Conservation (phyloP, 805 yeast species). For the Cyberlindnera nakhonratchasimensis region DNA sequence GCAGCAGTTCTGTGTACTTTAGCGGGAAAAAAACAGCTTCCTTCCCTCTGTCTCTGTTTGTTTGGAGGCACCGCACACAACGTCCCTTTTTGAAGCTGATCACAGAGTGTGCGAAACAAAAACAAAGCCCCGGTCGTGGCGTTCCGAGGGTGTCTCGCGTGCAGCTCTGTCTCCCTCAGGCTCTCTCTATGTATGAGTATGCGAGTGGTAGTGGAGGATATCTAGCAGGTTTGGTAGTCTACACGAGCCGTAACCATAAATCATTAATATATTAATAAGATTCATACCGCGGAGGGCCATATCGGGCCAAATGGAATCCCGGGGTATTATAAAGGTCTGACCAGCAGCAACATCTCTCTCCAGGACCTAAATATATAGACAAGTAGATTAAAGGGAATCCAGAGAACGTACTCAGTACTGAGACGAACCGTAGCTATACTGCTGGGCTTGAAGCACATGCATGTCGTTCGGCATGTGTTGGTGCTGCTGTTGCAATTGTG, state of each 20-base stretch:
- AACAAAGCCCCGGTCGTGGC: not conserved
- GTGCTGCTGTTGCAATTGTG: constrained; percentile 1
- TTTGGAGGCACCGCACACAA: too few species aligned
- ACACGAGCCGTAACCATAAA: not conserved
- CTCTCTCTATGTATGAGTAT: too few species aligned
- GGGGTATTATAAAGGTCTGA: too few species aligned
- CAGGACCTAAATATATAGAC: constrained; percentile 1
- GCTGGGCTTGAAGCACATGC: constrained; percentile 7
- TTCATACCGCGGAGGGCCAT: too few species aligned
- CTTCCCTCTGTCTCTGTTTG: too few species aligned
- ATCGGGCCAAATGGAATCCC: too few species aligned
- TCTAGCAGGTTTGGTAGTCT: too few species aligned
- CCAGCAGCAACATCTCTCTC: not conserved
- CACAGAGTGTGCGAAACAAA: constrained; percentile 1
- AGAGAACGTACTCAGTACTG: constrained; percentile 5
- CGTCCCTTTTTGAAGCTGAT: not conserved
- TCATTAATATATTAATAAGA: constrained; percentile 14
- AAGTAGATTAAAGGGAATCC: not conserved
- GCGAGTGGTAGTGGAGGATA: too few species aligned
- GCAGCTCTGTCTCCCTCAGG: too few species aligned
- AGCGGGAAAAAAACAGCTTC: too few species aligned
- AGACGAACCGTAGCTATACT: constrained; percentile 9
- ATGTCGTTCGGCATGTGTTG: constrained; percentile 3
- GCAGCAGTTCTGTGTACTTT: too few species aligned
- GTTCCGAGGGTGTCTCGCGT: constrained; percentile 1